A percentile compares a stretch with the other conserved stretches of the same genome.
These are phyloP conservation scores for Iberis amara DNA, from an alignment of 441 rosid species.

Conservation along the genomic window DNA sequence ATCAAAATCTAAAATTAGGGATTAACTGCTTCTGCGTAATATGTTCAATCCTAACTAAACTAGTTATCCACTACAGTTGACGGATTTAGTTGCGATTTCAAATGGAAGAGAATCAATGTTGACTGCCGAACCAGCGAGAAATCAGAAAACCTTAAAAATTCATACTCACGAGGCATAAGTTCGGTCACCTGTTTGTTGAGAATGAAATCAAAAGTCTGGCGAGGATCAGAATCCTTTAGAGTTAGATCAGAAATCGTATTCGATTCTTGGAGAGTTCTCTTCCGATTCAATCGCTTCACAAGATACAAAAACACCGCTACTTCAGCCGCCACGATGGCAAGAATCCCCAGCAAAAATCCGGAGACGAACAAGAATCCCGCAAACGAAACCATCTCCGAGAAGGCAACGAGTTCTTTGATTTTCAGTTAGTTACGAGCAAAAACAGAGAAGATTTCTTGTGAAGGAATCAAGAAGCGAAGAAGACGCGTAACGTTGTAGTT, in stretches of 20 bases:
- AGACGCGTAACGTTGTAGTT: constrained; percentile 25
- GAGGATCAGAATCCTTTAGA: constrained; percentile 39
- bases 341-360: constrained; percentile 50
- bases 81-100: background rate
- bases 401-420: background rate
- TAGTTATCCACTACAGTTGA: background rate
- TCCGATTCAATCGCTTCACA: constrained; percentile 42
- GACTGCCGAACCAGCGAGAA: background rate
- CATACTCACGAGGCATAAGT: background rate
- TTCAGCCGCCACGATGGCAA: constrained; percentile 39
- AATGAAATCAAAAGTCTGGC: constrained; percentile 45
- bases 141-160: background rate
- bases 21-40: background rate
- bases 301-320: constrained; percentile 37
- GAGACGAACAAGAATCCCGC: constrained; percentile 33
- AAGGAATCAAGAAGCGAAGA: constrained; percentile 27
- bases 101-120: constrained; percentile 2
- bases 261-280: constrained; percentile 23
- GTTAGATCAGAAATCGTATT: constrained; percentile 14
- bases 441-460: constrained; percentile 13
- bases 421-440: background rate
- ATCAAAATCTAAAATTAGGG: background rate
- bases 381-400: constrained; percentile 30
- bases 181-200: constrained; percentile 56
- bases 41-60: background rate